Percentiles rank a stretch among this genome's conserved stretches.
These are phyloP conservation scores for Penicillium frequentans DNA, from an alignment of 2,329 filamentous ascomycete genomes.

Conservation along the genomic window DNA sequence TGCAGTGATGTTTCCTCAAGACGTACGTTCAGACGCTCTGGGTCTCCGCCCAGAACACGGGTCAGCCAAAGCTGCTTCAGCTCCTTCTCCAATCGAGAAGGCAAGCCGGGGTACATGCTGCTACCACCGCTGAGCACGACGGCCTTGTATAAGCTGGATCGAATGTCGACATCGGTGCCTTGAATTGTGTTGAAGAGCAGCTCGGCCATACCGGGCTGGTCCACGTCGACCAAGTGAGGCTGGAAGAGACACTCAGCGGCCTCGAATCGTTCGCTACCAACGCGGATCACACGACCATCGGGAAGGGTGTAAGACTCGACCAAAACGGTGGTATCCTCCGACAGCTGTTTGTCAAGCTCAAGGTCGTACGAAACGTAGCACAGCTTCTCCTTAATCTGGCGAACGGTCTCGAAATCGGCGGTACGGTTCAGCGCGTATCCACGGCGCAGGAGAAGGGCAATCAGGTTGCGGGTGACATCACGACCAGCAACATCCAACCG, in stretches of 20 bases:
- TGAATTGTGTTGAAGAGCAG: conserved; percentile 99
- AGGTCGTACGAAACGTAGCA: conserved; percentile 99
- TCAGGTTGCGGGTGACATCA: conserved; percentile 97
- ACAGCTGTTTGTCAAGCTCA: conserved; percentile 90
- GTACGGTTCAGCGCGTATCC: conserved; percentile 98
- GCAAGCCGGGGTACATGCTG: conserved; percentile 98
- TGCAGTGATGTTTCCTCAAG: neutral
- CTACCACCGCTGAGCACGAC: conserved; percentile 95
- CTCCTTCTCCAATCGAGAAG: conserved; percentile 94
- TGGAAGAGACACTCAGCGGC: conserved; percentile 98
- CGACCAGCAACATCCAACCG: conserved; percentile 93
- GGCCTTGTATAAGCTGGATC: conserved; percentile 91
- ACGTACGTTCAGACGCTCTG: conserved; percentile 75
- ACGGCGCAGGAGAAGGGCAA: conserved; percentile 86
- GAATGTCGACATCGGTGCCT: conserved; percentile 89
- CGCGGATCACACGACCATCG: conserved; percentile 91
- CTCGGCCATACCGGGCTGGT: conserved; percentile 94
- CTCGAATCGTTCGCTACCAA: conserved; percentile 96
- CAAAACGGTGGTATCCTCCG: conserved; percentile 94
- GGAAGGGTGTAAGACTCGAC: conserved; percentile 98
- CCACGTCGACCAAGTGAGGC: conserved; percentile 94
- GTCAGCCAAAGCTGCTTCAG: conserved; percentile 98
- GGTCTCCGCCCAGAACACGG: conserved; percentile 83
- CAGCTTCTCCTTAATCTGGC: conserved; percentile 99
- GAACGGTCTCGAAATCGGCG: conserved; percentile 97